Base-by-base conservation (phyloP, 306 rosid species). In the Citrullus amarus region DNA sequence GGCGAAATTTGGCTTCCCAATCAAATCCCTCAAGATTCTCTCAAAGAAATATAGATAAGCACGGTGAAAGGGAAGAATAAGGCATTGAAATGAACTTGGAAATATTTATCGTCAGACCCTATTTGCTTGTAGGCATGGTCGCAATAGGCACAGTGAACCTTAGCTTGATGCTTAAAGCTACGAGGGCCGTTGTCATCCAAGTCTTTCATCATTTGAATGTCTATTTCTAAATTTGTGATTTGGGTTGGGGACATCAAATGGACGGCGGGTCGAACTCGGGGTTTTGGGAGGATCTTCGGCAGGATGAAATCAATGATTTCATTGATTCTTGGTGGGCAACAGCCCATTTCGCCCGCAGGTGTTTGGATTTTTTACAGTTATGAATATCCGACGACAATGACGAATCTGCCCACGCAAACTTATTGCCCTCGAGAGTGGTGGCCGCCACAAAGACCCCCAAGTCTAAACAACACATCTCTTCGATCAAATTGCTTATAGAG, bases 21-120 rank as follows among this genome's bases (percentile, higher is more conserved):
- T 91, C 61, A 93, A 75, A 25, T 84, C 83, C 0, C 95, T 97
- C 15, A 90, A 73, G 61, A 91, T 93, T 84, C 76, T 91, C 82
- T 93, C 98, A 22, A 83, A 56, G 84, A 93, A 93, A 70, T 93
- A 93, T 0, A 93, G 75, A 72, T 89, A 93, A 84, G 86, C 89
- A 5, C 98, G 87, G 69, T 93, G 98, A 63, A 67, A 93, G 98
- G 98, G 22, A 88, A 89, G 84, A 93, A 93, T 20, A 93, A 93
- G 93, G 96, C 91, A 0, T 89, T 87, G 5, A 59, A 73, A 78
- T 93, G 98, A 14, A 93, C 85, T 83, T 89, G 90, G 39, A 89
- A 80, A 9, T 91, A 2, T 86, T 84, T 18, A 84, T 76, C 1
- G 34, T 32, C 2, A 32, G 93, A 25, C 1, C 91, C 96, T 4